A percentile compares a stretch with the other conserved stretches of the same genome.
Conservation (phyloP, 352 stramenopile genomes). For the Pythium insidiosum region DNA sequence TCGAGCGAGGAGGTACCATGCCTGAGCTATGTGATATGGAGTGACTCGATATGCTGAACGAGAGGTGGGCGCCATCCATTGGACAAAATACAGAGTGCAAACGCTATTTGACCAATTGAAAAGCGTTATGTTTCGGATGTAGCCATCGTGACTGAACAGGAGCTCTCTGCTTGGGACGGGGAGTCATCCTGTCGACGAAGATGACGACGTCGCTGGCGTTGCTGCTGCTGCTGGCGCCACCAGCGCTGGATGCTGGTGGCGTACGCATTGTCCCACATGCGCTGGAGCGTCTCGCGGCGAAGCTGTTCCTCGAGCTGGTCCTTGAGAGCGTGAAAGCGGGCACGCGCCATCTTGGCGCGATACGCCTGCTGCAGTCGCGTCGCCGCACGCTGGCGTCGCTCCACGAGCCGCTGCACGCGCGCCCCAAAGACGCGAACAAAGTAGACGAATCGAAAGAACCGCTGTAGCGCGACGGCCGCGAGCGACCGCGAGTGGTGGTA, state of each 20-base stretch:
- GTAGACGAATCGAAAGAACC: constrained; percentile 32
- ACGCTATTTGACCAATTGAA: no score
- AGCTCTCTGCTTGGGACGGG: no score
- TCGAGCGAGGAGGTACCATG: no score
- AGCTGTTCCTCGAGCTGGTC: constrained; percentile 47
- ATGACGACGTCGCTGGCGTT: no score
- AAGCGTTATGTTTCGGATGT: no score
- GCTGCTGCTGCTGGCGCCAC: constrained; percentile 27
- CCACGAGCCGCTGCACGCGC: constrained; percentile 22
- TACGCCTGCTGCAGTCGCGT: constrained; percentile 50
- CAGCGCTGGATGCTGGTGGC: constrained; percentile 55
- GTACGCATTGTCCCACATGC: constrained; percentile 73
- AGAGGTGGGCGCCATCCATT: no score
- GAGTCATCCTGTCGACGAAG: no score
- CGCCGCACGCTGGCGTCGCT: constrained; percentile 21
- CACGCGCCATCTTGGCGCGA: constrained; percentile 44
- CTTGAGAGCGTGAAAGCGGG: constrained; percentile 50
- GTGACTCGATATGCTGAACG: no score
- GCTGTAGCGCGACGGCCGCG: constrained; percentile 23
- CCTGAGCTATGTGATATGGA: no score
- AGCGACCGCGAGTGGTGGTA: constrained; percentile 6
- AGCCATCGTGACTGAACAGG: no score
- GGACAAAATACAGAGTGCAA: no score
- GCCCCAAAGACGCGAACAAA: constrained; percentile 30
- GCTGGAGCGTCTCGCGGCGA: constrained; percentile 31